Conservation (phyloP, 441 rosid species). For the Mallotus repandus region DNA sequence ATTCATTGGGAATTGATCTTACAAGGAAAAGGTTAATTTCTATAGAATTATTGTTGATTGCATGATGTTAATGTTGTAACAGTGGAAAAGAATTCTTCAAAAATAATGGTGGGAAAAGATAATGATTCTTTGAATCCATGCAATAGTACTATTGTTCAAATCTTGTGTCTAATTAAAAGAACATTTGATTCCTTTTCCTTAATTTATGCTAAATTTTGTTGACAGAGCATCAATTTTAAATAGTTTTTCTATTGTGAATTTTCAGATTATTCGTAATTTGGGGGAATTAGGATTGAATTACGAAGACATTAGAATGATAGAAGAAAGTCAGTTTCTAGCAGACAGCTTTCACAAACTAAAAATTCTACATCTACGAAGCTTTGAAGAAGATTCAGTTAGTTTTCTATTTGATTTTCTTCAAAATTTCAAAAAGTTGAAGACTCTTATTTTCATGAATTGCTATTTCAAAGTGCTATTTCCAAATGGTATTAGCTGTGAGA, state of each 20-base stretch:
- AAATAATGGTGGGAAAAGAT: too few species aligned
- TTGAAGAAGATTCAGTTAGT: constrained; percentile 5
- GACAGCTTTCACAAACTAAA: constrained; percentile 14
- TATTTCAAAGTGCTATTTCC: constrained; percentile 20
- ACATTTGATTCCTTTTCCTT: too few species aligned
- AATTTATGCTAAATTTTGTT: too few species aligned
- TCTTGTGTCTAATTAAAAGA: too few species aligned
- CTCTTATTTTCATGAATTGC: not conserved
- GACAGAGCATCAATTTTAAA: not conserved
- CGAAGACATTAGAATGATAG: constrained; percentile 11
- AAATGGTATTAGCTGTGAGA: not conserved
- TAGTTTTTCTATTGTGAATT: not conserved
- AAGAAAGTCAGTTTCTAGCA: not conserved
- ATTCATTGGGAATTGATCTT: too few species aligned
- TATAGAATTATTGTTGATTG: too few species aligned
- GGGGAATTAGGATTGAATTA: constrained; percentile 17
- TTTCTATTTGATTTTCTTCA: constrained; percentile 26
- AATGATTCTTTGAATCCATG: too few species aligned
- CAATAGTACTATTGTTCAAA: too few species aligned
- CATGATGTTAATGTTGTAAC: too few species aligned
- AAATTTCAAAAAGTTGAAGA: constrained; percentile 21
- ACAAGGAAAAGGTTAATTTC: too few species aligned
- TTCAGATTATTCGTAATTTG: constrained; percentile 20
- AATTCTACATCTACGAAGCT: constrained; percentile 8
- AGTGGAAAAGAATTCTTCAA: too few species aligned